Evolutionary conservation across 148 eudicot genomes (phyloP).

Genomic region (Rhododendron mucronatum): DNA sequence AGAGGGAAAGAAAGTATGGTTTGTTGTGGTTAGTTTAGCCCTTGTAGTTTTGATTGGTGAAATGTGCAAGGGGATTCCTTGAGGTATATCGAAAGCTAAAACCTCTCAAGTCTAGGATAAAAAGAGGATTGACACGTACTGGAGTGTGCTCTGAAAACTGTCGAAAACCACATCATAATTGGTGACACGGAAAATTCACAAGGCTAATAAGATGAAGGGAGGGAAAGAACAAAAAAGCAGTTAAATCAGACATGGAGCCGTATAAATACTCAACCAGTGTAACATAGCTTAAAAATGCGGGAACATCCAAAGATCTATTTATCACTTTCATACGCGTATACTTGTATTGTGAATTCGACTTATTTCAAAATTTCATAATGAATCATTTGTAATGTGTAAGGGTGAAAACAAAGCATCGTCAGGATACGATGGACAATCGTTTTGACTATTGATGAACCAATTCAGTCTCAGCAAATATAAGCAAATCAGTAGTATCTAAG

Average conservation of each 20-base stretch:
- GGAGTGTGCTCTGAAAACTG: background rate
- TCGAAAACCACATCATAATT: too few species aligned
- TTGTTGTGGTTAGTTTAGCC: background rate
- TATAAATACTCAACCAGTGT: background rate
- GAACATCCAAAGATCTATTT: background rate
- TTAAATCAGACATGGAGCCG: background rate
- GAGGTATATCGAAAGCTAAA: background rate
- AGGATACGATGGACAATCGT: background rate
- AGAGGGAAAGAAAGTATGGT: background rate
- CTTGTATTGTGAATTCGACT: background rate
- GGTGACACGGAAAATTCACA: background rate
- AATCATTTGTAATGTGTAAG: background rate
- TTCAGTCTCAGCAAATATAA: background rate
- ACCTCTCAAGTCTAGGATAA: background rate
- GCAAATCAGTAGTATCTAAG: background rate
- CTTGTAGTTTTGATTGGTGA: background rate
- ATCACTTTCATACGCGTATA: background rate
- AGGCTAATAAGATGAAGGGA: background rate
- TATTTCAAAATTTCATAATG: background rate
- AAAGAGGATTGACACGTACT: background rate
- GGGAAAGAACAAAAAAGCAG: background rate
- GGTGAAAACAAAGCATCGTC: background rate
- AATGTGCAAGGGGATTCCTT: background rate
- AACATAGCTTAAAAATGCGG: background rate
- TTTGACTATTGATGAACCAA: background rate